Evolutionary conservation across 192 early-diverging fungal genomes (phyloP).

Genomic region (Hyaloraphidium curvatum): DNA sequence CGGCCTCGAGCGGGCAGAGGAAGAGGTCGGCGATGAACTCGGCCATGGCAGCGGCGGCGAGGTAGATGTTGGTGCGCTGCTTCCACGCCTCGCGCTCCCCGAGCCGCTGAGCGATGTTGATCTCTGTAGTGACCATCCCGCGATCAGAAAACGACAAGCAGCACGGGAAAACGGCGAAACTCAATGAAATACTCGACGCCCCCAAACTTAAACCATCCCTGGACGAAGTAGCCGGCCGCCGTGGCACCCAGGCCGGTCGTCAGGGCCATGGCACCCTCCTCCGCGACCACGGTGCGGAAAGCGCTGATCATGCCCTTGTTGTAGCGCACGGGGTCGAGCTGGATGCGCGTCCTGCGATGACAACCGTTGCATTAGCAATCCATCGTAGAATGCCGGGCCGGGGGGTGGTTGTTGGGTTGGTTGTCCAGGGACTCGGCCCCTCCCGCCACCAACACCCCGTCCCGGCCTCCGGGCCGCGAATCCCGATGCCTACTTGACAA

Average conservation of each 20-base stretch:
- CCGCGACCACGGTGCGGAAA: slow-evolving; percentile 25
- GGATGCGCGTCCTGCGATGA: slow-evolving; percentile 61
- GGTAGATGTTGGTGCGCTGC: slow-evolving; percentile 43
- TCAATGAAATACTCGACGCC: slow-evolving; percentile 53
- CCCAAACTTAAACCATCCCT: slow-evolving; percentile 44
- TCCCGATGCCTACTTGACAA: too few relatives aligned
- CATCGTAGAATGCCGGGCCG: too few relatives aligned
- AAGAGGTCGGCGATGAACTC: slow-evolving; percentile 62
- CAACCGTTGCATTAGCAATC: slow-evolving; percentile 20
- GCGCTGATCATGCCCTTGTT: slow-evolving; percentile 32
- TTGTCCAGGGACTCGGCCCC: too few relatives aligned
- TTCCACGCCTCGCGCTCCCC: too few relatives aligned
- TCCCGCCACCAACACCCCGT: too few relatives aligned
- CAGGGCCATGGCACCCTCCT: slow-evolving; percentile 36
- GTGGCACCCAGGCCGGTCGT: slow-evolving; percentile 44
- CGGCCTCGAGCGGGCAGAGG: slow-evolving; percentile 53
- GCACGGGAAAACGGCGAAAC: too few relatives aligned
- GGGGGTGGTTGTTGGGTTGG: too few relatives aligned
- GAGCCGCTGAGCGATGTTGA: too few relatives aligned
- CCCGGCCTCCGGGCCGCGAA: too few relatives aligned
- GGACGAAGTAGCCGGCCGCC: slow-evolving; percentile 38
- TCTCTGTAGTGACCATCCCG: too few relatives aligned
- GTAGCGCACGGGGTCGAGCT: slow-evolving; percentile 36
- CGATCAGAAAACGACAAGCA: too few relatives aligned
- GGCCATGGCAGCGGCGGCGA: slow-evolving; percentile 38